Evolutionary conservation across 2,329 filamentous ascomycete species (phyloP).

Genomic region (Neonectria magnoliae): DNA sequence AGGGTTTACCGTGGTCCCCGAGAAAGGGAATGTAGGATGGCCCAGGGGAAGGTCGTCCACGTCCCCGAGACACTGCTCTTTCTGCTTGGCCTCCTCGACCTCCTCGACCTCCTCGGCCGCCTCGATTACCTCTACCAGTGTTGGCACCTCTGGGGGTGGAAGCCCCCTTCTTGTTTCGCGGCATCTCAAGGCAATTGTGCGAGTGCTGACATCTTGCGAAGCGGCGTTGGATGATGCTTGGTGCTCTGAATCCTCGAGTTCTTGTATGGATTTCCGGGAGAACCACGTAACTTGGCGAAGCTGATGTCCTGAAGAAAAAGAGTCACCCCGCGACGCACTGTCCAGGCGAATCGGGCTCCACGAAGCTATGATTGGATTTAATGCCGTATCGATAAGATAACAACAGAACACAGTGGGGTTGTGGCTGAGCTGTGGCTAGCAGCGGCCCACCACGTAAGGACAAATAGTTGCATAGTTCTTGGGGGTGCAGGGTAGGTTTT

Average conservation of each 20-base stretch:
- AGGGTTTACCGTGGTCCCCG: conserved; percentile 28
- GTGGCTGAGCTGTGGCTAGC: background rate
- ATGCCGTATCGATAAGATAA: conserved; percentile 19
- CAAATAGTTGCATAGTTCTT: background rate
- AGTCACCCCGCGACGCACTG: conserved; percentile 24
- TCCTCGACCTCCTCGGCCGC: conserved; percentile 29
- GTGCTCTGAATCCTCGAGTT: background rate
- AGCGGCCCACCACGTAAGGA: too few relatives aligned
- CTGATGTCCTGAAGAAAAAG: conserved; percentile 8
- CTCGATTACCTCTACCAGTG: conserved; percentile 32
- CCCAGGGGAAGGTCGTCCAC: conserved; percentile 19
- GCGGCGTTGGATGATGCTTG: background rate
- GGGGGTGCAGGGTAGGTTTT: background rate
- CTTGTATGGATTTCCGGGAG: background rate
- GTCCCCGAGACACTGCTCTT: conserved; percentile 26
- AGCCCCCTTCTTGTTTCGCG: conserved; percentile 40
- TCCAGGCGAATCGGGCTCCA: background rate
- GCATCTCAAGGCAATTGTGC: conserved; percentile 29
- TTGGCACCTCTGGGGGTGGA: conserved; percentile 31
- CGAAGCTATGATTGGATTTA: background rate
- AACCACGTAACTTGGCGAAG: background rate
- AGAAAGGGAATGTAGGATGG: conserved; percentile 12
- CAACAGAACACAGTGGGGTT: background rate
- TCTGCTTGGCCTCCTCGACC: conserved; percentile 32
- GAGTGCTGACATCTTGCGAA: conserved; percentile 26